phyloP scores from a whole-genome alignment of 176 grass and related monocot species.

The Rhynchospora pubera region DNA sequence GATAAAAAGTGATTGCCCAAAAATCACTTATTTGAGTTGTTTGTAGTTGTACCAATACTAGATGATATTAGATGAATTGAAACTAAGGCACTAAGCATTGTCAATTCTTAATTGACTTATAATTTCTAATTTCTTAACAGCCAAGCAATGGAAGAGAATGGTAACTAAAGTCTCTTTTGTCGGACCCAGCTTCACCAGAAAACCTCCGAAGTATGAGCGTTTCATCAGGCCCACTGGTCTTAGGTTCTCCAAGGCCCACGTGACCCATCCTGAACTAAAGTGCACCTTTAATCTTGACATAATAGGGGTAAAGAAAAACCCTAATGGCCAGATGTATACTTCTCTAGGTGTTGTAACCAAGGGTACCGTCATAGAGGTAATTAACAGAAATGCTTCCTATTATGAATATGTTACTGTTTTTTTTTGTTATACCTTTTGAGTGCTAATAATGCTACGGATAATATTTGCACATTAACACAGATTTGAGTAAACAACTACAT shows the following conservation, averaged over 20 bases:
- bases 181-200: constrained; percentile 84
- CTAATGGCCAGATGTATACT: constrained; percentile 88
- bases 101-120: not conserved
- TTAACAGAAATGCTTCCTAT: not conserved
- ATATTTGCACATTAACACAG: not conserved
- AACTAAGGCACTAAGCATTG: not conserved
- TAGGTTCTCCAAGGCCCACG: constrained; percentile 83
- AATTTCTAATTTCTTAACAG: constrained; percentile 36
- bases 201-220: constrained; percentile 81
- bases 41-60: not conserved
- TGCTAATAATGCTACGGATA: not conserved
- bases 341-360: constrained; percentile 85
- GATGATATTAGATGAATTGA: not conserved
- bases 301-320: constrained; percentile 92
- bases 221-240: constrained; percentile 78
- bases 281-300: constrained; percentile 91
- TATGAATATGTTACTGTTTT: not conserved
- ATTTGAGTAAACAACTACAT: not conserved
- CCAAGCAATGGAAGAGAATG: constrained; percentile 98
- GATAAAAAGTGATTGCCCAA: not conserved
- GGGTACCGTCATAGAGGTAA: constrained; percentile 91
- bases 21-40: not conserved
- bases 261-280: constrained; percentile 83
- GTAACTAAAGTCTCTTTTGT: constrained; percentile 88
- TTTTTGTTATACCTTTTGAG: not conserved